These are phyloP conservation scores for Apiospora sp. DNA, from an alignment of 2,329 filamentous ascomycete genomes.

Conservation along the genomic window DNA sequence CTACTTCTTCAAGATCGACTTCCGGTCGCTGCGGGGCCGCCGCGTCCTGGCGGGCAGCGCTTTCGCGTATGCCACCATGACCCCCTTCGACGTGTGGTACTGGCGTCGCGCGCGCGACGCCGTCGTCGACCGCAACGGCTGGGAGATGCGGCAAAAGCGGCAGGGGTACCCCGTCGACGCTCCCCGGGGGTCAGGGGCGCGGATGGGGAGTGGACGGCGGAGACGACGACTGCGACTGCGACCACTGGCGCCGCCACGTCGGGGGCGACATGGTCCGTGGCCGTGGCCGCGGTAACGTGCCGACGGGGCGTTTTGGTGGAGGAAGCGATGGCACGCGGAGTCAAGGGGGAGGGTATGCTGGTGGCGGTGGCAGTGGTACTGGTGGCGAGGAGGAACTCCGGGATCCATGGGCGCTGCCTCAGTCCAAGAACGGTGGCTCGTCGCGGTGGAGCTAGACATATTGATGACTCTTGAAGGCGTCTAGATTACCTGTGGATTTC, in stretches of 20 bases:
- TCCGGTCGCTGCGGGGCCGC: not conserved
- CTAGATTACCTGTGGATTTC: not conserved
- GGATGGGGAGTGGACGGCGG: not conserved
- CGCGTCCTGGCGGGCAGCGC: not conserved
- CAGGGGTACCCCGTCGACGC: not conserved
- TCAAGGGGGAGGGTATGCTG: not conserved
- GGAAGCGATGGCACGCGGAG: not conserved
- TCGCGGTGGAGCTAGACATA: constrained; percentile 13
- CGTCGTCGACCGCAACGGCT: constrained; percentile 8
- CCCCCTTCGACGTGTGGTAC: constrained; percentile 19
- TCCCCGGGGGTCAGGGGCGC: not conserved
- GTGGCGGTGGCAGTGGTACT: not conserved
- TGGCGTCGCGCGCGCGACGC: not conserved
- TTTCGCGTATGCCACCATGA: not conserved
- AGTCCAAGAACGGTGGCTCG: constrained; percentile 2
- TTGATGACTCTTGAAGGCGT: not conserved
- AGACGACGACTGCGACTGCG: not conserved
- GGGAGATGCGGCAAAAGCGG: constrained; percentile 21
- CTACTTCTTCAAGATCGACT: not conserved
- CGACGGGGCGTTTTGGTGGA: not conserved
- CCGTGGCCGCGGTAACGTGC: not conserved
- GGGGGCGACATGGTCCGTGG: not conserved
- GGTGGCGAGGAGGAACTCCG: constrained; percentile 12
- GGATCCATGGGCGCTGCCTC: constrained; percentile 13
- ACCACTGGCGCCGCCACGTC: not conserved